Base-by-base conservation (phyloP, 176 grass and related monocot species). In the Oryza longistaminata region DNA sequence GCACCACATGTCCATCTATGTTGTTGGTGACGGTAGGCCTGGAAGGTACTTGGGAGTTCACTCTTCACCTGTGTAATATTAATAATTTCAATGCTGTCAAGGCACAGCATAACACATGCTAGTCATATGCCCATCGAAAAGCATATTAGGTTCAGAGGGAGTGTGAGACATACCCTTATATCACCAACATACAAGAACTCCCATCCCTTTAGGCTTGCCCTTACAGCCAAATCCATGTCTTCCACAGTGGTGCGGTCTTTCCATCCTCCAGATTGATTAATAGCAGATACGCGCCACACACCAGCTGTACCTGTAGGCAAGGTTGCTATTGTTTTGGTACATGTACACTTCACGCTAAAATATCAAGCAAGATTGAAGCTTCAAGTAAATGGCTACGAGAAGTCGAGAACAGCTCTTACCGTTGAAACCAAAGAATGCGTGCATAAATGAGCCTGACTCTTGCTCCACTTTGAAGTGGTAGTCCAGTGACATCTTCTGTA, bases 381-480 rank as follows among this genome's bases (percentile, higher is more conserved):
- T 85, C 39, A 81, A 48, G 4, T 81, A 46, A 65, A 76, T 55
- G 52, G n/a, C 52, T 42, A 16, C n/a, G 12, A 64, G 29, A 31
- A 31, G 29, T 31, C 29, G 29, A 31, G 24, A 82, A 48, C 7
- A 0, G 65, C 27, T 81, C 76, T 67, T 92, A 98, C 96, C 96
- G 15, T 98, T 98, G 73, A 98, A 98, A 74, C 96, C 92, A 79
- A 98, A 98, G 83, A 98, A 95, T 5, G 82, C 67, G 71, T 90
- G 84, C 37, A 91, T 83, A 85, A 90, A 87, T 78, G 96, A 98
- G 19, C 96, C 96, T 68, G 96, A 88, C 83, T 98, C 93, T 85
- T 98, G 96, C 88, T 98, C 96, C 2, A 95, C 93, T 86, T 98
- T 95, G 86, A 95, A 98, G 80, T 98, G 96, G 78, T 95, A 98